A percentile compares a stretch with the other conserved stretches of the same genome.
These are phyloP conservation scores for Alternaria tenuissima DNA, from an alignment of 2,329 filamentous ascomycete species.

Conservation along the genomic window DNA sequence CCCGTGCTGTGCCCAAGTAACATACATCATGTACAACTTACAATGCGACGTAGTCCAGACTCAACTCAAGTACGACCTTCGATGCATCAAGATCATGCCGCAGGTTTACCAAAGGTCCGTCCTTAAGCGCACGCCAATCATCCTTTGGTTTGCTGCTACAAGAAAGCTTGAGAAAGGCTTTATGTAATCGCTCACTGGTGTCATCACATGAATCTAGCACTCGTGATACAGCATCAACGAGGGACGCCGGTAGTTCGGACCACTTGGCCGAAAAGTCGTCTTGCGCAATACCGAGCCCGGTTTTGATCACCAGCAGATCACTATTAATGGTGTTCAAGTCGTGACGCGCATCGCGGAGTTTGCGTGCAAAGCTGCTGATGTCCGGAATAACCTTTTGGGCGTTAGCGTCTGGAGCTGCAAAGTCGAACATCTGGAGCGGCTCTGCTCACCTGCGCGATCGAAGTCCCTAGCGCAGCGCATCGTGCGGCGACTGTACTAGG, in stretches of 20 bases:
- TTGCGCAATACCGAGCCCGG: constrained; percentile 42
- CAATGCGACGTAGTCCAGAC: constrained; percentile 41
- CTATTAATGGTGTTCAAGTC: constrained; percentile 44
- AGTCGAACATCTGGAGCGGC: constrained; percentile 12
- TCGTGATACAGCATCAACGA: constrained; percentile 39
- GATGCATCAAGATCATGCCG: constrained; percentile 39
- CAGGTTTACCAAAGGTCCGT: constrained; percentile 25
- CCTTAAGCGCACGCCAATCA: constrained; percentile 33
- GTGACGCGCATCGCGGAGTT: constrained; percentile 41
- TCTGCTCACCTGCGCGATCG: constrained; percentile 37
- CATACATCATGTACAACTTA: constrained; percentile 22
- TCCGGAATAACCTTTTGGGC: constrained; percentile 38
- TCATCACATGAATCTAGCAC: constrained; percentile 41
- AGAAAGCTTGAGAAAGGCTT: constrained; percentile 39
- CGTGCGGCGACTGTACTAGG: constrained; percentile 43
- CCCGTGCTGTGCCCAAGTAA: not conserved
- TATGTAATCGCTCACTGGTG: constrained; percentile 39
- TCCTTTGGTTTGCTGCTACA: constrained; percentile 31
- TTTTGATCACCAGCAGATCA: constrained; percentile 44
- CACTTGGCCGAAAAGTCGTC: constrained; percentile 39
- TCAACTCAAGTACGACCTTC: constrained; percentile 39
- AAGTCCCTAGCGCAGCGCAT: constrained; percentile 43
- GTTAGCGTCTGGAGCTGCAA: constrained; percentile 21
- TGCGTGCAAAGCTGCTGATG: constrained; percentile 42
- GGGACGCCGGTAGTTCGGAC: constrained; percentile 28